Evolutionary conservation across 2,329 filamentous ascomycete species (phyloP), one percentile per base, ranked within the genome.

Genomic region (Apiospora rasikravindrae): DNA sequence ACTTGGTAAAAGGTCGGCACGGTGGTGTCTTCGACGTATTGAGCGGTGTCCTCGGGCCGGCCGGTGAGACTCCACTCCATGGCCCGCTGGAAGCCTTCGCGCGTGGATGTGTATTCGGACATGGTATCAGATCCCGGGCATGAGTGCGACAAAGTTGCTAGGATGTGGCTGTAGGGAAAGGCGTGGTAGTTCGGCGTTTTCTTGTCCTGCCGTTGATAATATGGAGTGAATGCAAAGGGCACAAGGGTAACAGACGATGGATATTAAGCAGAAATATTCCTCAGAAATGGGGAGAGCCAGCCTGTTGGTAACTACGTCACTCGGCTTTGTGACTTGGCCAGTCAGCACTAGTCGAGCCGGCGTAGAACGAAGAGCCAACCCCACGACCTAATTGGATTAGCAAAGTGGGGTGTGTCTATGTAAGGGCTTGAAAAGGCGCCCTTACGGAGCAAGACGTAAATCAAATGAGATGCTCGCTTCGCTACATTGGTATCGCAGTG

Each of bases 31-130:
- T 76, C 73, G 1, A 57, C 74, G 57, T 76, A 75, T 14, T n/a
- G 16, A 4, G 70, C 49, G 1, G 71, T 29, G 10, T 79, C 76
- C 0, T 76, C 73, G 16, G 57, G 29, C 19, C 29, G 29, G 16
- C 76, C 77, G 13, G 61, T 73, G 10, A 79, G 75, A 16, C 72
- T 71, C 74, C 70, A 71, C 70, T 77, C 73, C 76, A 79, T 78
- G 37, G 74, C 76, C 24, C 74, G 76, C 67, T 78, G 77, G 67
- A 75, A 79, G 11, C 77, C 77, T 68, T 78, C 76, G 11, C 70
- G 69, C 0, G 75, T 77, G 19, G 77, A 77, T 0, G 76, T 76
- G 51, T 74, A 79, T 72, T 78, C 73, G 22, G 77, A 74, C 77
- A 79, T 79, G 33, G 49, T 73, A 24, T 33, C 5, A 22, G 45